A percentile compares a stretch with the other conserved stretches of the same genome.
Evolutionary conservation across 202 grass and related monocot species (phyloP).

Genomic region (Brachypodium distachyon): DNA sequence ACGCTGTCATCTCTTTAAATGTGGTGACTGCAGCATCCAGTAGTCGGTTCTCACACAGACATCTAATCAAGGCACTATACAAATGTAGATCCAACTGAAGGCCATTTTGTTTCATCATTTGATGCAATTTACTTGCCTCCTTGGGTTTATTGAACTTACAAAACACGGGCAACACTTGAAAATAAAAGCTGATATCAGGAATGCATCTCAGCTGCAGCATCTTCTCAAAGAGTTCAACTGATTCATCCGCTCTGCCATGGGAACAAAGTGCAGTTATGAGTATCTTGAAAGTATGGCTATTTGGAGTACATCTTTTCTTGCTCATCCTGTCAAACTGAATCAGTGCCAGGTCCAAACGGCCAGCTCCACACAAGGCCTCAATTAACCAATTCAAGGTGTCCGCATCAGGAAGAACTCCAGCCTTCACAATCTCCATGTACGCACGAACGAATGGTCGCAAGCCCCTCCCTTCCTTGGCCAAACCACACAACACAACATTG

Average conservation of each 20-base stretch:
- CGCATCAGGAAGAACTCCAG: conserved; percentile 44
- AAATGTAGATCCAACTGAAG: conserved; percentile 24
- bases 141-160: conserved; percentile 38
- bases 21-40: conserved; percentile 24
- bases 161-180: conserved; percentile 39
- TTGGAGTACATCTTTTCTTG: conserved; percentile 40
- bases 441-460: conserved; percentile 18
- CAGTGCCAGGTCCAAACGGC: conserved; percentile 36
- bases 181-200: conserved; percentile 36
- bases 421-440: conserved; percentile 49
- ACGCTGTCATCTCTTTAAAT: conserved; percentile 30
- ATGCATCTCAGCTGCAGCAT: conserved; percentile 35
- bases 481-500: conserved; percentile 35
- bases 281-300: conserved; percentile 38
- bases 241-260: conserved; percentile 32
- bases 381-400: conserved; percentile 52
- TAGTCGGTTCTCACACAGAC: conserved; percentile 36
- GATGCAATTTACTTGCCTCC: conserved; percentile 31
- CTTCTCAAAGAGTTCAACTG: conserved; percentile 25
- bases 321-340: conserved; percentile 51
- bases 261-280: conserved; percentile 36
- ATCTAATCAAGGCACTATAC: conserved; percentile 26
- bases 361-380: conserved; percentile 26
- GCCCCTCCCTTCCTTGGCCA: conserved; percentile 32
- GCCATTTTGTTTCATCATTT: conserved; percentile 32